Percentiles rank a stretch among this genome's conserved stretches.
Conservation (phyloP, 2,329 filamentous ascomycete genomes). For the Hypoxylon sp. region DNA sequence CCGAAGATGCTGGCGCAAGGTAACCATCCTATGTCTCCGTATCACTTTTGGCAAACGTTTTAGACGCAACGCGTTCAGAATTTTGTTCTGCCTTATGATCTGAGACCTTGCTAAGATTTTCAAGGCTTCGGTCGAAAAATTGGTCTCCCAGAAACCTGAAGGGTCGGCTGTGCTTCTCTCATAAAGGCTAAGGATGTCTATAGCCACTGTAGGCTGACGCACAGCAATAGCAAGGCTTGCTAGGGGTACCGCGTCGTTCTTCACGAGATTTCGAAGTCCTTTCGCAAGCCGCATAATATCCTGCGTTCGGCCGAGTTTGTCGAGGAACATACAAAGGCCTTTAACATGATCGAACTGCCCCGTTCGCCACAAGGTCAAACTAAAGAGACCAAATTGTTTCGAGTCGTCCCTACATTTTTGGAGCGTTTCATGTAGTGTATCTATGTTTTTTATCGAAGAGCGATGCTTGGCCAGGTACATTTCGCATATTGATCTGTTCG, state of each 20-base stretch:
- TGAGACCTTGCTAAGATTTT: conserved; percentile 39
- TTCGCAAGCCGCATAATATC: conserved; percentile 43
- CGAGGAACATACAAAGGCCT: conserved; percentile 46
- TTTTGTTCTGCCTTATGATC: conserved; percentile 30
- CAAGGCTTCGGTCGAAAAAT: conserved; percentile 43
- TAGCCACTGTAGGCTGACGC: conserved; percentile 46
- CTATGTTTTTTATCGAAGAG: conserved; percentile 30
- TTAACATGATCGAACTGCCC: conserved; percentile 43
- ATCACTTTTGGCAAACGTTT: conserved; percentile 5
- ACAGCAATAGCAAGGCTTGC: conserved; percentile 47
- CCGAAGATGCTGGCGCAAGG: background rate
- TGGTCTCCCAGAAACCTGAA: conserved; percentile 47
- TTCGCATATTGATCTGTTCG: conserved; percentile 45
- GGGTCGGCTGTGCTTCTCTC: conserved; percentile 29
- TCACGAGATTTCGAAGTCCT: conserved; percentile 33
- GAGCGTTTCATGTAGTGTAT: conserved; percentile 21
- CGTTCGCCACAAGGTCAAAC: conserved; percentile 44
- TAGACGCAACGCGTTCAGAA: conserved; percentile 43
- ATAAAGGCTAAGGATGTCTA: conserved; percentile 46
- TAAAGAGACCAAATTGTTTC: conserved; percentile 36
- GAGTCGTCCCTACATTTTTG: background rate
- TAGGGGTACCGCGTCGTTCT: conserved; percentile 37
- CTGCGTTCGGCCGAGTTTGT: conserved; percentile 48
- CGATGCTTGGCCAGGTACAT: conserved; percentile 48
- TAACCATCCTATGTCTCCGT: background rate